These are phyloP conservation scores for Ramalina intermedia DNA, from an alignment of 495 filamentous ascomycete species.

Conservation along the genomic window DNA sequence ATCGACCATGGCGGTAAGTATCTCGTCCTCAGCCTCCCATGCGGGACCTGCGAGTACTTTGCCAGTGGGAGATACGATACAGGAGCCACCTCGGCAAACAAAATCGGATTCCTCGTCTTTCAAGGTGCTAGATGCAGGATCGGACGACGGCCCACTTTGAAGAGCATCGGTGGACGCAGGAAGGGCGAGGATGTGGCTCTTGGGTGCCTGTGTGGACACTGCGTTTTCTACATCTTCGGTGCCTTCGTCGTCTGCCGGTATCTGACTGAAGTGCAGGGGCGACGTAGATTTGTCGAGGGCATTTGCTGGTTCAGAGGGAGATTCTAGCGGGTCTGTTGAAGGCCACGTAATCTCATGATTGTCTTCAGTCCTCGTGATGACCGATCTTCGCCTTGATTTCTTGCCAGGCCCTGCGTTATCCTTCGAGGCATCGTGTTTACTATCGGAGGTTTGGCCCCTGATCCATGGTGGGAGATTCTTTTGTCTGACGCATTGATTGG, in stretches of 20 bases:
- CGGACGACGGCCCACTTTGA: not conserved
- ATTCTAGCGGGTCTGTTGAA: not conserved
- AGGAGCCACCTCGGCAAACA: constrained; percentile 61
- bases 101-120: constrained; percentile 27
- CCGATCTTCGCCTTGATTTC: constrained; percentile 13
- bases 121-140: not conserved
- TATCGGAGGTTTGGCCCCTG: constrained; percentile 9
- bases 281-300: not conserved
- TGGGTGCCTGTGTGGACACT: not conserved
- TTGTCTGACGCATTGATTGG: constrained; percentile 64
- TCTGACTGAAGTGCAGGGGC: not conserved
- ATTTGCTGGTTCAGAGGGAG: not conserved
- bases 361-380: constrained; percentile 30
- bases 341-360: constrained; percentile 42
- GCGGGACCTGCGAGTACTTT: constrained; percentile 65
- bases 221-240: not conserved
- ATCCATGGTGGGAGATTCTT: constrained; percentile 46
- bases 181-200: constrained; percentile 9
- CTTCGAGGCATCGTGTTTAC: too few species aligned
- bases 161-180: not conserved
- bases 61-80: constrained; percentile 67
- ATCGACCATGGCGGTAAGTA: constrained; percentile 38
- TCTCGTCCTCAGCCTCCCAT: constrained; percentile 61
- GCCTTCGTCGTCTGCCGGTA: constrained; percentile 5
- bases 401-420: constrained; percentile 3